These are phyloP conservation scores for Pleurotus citrinopileatus DNA, from an alignment of 768 basidiomycete species.

Conservation along the genomic window DNA sequence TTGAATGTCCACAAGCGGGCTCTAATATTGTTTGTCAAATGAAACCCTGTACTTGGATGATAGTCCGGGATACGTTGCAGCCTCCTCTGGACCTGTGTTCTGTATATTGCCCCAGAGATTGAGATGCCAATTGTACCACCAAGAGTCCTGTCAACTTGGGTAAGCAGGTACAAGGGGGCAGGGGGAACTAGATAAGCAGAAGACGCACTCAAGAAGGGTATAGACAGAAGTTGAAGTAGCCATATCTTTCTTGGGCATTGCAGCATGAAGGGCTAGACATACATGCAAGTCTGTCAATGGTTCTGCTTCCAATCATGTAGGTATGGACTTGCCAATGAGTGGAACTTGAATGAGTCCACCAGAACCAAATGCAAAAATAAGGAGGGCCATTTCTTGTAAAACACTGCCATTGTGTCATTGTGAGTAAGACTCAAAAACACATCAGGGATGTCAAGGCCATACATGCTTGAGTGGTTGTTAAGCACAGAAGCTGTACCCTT, in stretches of 20 bases:
- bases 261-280: constrained; percentile 64
- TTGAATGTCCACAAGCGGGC: neutral
- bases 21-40: neutral
- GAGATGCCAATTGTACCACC: constrained; percentile 76
- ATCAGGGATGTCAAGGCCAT: neutral
- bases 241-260: constrained; percentile 87
- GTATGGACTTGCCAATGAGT: constrained; percentile 8
- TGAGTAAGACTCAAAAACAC: neutral
- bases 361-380: constrained; percentile 63
- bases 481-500: constrained; percentile 63
- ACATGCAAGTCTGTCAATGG: constrained; percentile 50
- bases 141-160: constrained; percentile 41
- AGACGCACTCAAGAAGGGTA: constrained; percentile 60
- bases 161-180: constrained; percentile 2
- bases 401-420: too few species aligned
- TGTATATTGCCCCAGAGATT: constrained; percentile 64
- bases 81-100: neutral
- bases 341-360: constrained; percentile 61
- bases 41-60: neutral
- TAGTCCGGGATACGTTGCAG: neutral
- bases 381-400: constrained; percentile 56
- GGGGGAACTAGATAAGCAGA: neutral
- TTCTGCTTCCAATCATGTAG: constrained; percentile 23
- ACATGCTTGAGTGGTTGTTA: constrained; percentile 47
- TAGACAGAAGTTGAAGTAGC: constrained; percentile 74